Conservation (phyloP, 1,284 basidiomycete genomes). For the Rhodotorula sp. region DNA sequence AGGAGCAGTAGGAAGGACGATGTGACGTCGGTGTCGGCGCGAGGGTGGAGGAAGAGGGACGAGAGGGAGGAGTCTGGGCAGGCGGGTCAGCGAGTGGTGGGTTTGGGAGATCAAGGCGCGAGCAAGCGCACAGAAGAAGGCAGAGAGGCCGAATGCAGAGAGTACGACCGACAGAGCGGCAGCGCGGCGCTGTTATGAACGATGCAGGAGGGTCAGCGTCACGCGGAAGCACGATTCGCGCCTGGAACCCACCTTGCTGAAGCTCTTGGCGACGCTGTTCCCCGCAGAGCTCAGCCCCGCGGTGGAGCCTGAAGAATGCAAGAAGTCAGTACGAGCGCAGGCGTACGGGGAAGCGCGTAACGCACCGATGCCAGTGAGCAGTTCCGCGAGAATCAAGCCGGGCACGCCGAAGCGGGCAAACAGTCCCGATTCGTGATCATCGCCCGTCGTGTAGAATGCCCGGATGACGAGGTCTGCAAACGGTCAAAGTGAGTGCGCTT, state of each 20-base stretch:
- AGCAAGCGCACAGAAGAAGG: constrained; percentile 46
- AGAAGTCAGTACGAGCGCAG: neutral
- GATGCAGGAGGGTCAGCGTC: neutral
- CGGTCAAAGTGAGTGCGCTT: neutral
- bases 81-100: neutral
- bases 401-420: constrained; percentile 37
- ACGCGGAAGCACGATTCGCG: too few relatives aligned
- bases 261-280: constrained; percentile 35
- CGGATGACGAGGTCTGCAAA: constrained; percentile 48
- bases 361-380: constrained; percentile 30
- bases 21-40: constrained; percentile 43
- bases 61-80: constrained; percentile 44
- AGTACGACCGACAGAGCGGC: constrained; percentile 50
- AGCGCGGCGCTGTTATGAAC: constrained; percentile 39
- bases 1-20: constrained; percentile 49
- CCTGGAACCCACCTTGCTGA: constrained; percentile 17
- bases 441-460: constrained; percentile 49
- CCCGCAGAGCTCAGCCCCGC: constrained; percentile 26
- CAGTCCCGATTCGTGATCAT: constrained; percentile 22
- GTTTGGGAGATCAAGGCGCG: neutral
- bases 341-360: neutral
- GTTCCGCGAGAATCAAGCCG: constrained; percentile 18
- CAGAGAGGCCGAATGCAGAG: constrained; percentile 51
- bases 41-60: constrained; percentile 14
- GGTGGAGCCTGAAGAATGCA: constrained; percentile 19